Base-by-base conservation (phyloP, 2,329 filamentous ascomycete genomes). In the Xylaria sp. region DNA sequence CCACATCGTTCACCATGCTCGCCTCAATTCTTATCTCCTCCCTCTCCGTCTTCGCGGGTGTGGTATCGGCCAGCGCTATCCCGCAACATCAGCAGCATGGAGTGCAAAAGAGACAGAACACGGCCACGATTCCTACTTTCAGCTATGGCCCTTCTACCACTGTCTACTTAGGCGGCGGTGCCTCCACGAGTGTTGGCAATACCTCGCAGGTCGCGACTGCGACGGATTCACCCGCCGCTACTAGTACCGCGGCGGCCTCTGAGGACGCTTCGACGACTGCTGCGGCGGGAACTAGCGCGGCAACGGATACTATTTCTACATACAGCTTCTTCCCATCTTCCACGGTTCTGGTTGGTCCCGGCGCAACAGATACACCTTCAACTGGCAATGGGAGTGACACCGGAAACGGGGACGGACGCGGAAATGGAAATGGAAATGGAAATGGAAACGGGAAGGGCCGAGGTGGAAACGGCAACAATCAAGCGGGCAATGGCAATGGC, bases 321-420 rank as follows among this genome's bases (percentile, higher is more conserved):
- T 63, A 35, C 25, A 57, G 31, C 42, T 63, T 46, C 47, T 60
- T 60, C 17, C 61, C 61, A 4, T 63, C 61, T 6, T 60, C 61
- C 17, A 63, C 61, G 7, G 33, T 63, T 1, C 51, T 40, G 11
- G 61, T 52, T 12, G 15, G 17, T 33, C 37, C 23, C 2, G n/a
- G 33, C 2, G 37, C 51, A 12, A 60, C 61, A 14, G 49, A 23
- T 38, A 23, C 35, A 9, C 61, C 61, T 3, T 6, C 33, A 14
- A 12, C 19, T 2, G 42, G 35, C 21, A 58, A 49, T 17, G 47
- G 50, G n/a, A 17, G 25, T 35, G 14, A 1, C 17, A 40, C 17
- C 25, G 57, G 49, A n/a, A 37, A 14, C 17, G 50, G 42, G 4
- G 12, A 46, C 1, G 33, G 11, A 35, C 50, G 11, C 15, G 43